Conservation (phyloP, 306 rosid genomes). For the Lupinus albus region DNA sequence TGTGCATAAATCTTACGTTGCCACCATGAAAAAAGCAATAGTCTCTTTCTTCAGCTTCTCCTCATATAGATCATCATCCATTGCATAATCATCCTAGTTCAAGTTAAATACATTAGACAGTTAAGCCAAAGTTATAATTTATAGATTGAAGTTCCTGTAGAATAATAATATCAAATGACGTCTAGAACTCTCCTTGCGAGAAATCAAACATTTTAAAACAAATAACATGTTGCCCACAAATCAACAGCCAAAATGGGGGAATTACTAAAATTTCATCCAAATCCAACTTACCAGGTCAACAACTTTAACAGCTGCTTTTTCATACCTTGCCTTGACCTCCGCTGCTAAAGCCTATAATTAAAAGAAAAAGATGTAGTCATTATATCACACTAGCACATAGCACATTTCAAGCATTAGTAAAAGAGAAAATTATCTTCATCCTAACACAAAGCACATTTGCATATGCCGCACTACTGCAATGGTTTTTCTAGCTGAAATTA, state of each 20-base stretch:
- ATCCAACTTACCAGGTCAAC: slow-evolving; percentile 73
- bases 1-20: slow-evolving; percentile 65
- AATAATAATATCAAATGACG: slow-evolving; percentile 27
- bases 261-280: slow-evolving; percentile 13
- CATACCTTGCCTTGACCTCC: slow-evolving; percentile 84
- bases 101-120: slow-evolving; percentile 37
- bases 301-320: slow-evolving; percentile 75
- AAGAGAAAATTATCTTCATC: too few relatives aligned
- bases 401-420: too few relatives aligned
- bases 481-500: not conserved
- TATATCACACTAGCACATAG: slow-evolving; percentile 1
- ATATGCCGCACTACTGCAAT: not conserved
- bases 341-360: slow-evolving; percentile 67
- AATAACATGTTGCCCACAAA: not conserved
- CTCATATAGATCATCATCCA: slow-evolving; percentile 70
- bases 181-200: slow-evolving; percentile 1
- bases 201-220: slow-evolving; percentile 1
- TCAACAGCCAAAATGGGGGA: slow-evolving; percentile 4
- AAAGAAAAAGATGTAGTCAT: not conserved
- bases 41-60: slow-evolving; percentile 85
- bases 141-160: slow-evolving; percentile 17
- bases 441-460: not conserved
- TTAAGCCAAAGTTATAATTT: slow-evolving; percentile 13
- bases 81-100: slow-evolving; percentile 74
- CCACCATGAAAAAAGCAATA: slow-evolving; percentile 72